Evolutionary conservation across 208 protist genomes (phyloP).

Genomic region (Trypanosoma mega): DNA sequence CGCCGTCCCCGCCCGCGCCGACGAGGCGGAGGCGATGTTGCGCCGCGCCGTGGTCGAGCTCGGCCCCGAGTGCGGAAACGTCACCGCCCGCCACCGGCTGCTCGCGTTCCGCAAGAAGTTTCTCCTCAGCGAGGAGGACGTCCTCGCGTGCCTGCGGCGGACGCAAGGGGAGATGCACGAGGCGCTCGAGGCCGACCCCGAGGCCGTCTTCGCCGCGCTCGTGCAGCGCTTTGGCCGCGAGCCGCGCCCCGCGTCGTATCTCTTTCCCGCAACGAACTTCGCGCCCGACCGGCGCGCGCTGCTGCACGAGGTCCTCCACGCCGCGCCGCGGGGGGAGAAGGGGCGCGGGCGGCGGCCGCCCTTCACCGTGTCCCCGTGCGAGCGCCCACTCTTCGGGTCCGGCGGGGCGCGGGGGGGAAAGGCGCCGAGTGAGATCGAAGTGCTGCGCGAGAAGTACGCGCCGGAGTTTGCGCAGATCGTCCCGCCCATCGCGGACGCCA

Average conservation of each 20-base stretch:
- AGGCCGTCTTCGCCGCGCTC: constrained; percentile 53
- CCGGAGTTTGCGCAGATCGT: constrained; percentile 81
- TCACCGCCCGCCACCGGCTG: constrained; percentile 45
- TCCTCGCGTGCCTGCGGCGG: constrained; percentile 32
- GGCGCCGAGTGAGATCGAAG: constrained; percentile 60
- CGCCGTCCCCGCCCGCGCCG: constrained; percentile 21
- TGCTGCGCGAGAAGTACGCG: constrained; percentile 78
- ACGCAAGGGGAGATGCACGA: constrained; percentile 30
- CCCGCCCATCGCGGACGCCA: constrained; percentile 61
- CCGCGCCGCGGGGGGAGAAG: constrained; percentile 8
- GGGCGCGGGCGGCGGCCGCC: constrained; percentile 37
- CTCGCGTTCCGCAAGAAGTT: constrained; percentile 52
- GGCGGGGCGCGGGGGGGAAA: constrained; percentile 15
- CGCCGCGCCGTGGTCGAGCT: constrained; percentile 50
- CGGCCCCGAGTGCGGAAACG: constrained; percentile 53
- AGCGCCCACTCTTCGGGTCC: constrained; percentile 47
- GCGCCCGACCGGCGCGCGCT: constrained; percentile 36
- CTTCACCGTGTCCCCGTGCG: constrained; percentile 60
- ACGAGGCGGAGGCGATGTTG: constrained; percentile 56
- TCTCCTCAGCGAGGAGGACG: constrained; percentile 35
- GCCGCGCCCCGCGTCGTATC: constrained; percentile 41
- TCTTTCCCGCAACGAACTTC: constrained; percentile 41
- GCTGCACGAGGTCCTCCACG: constrained; percentile 46
- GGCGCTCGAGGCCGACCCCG: constrained; percentile 59
- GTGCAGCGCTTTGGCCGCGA: constrained; percentile 41